phyloP scores from a whole-genome alignment of 768 basidiomycete species.

The Podaxis sp. region DNA sequence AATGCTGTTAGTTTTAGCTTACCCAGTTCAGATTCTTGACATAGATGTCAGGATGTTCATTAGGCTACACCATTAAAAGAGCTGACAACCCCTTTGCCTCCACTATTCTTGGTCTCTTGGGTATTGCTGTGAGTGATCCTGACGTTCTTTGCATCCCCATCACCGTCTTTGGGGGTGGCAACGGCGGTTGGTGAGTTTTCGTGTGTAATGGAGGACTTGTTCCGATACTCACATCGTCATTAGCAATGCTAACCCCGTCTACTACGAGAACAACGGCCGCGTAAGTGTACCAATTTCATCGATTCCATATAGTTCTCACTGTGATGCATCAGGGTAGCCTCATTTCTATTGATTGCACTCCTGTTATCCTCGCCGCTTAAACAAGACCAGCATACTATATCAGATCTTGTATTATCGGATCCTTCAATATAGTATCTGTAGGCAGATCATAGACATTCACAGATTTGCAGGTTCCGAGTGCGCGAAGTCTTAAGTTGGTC shows the following conservation, averaged over 20 bases:
- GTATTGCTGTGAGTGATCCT: background rate
- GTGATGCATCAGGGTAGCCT: background rate
- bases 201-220: background rate
- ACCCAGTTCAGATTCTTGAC: background rate
- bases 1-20: conserved; percentile 17
- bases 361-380: conserved; percentile 1
- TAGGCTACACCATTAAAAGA: conserved; percentile 16
- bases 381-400: too few species aligned
- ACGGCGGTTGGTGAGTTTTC: conserved; percentile 21
- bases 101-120: conserved; percentile 13
- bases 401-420: background rate
- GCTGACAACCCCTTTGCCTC: background rate
- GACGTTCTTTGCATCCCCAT: conserved; percentile 1
- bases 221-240: background rate
- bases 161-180: background rate
- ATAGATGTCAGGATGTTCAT: background rate
- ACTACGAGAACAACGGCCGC: conserved; percentile 25
- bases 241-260: conserved; percentile 23
- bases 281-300: background rate
- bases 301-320: background rate
- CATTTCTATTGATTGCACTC: conserved; percentile 5
- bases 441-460: too few species aligned
- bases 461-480: too few species aligned
- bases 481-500: too few species aligned
- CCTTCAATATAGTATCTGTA: background rate